phyloP scores from a whole-genome alignment of 352 stramenopile species.

The Phytopythium chamaehyphon region DNA sequence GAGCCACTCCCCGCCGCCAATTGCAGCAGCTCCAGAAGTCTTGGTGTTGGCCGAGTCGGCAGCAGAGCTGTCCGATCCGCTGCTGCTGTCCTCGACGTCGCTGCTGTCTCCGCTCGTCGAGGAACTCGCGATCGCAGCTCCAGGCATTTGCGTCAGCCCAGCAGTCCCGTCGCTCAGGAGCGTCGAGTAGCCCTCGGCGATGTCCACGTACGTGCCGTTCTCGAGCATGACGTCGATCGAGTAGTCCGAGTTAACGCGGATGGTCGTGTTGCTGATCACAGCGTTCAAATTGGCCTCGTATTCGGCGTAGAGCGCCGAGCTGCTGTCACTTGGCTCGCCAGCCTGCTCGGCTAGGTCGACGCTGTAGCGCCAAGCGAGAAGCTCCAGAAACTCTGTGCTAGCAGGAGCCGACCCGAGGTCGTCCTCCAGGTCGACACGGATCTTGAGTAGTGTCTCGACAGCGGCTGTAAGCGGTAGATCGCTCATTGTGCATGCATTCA shows the following conservation, averaged over 20 bases:
- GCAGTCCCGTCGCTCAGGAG: slow-evolving; percentile 1
- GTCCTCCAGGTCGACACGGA: slow-evolving; percentile 36
- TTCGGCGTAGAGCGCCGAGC: slow-evolving; percentile 34
- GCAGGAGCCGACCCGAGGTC: slow-evolving; percentile 18
- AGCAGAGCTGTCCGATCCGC: neutral
- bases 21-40: neutral
- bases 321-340: slow-evolving; percentile 32
- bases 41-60: slow-evolving; percentile 5
- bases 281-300: slow-evolving; percentile 39
- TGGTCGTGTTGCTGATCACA: slow-evolving; percentile 18
- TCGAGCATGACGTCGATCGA: slow-evolving; percentile 21
- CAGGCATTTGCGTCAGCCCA: neutral
- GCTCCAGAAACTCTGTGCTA: slow-evolving; percentile 24
- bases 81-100: neutral
- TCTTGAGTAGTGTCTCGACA: slow-evolving; percentile 58
- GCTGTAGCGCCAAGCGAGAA: slow-evolving; percentile 43
- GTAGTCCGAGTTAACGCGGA: slow-evolving; percentile 28
- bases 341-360: slow-evolving; percentile 41
- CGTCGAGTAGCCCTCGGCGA: slow-evolving; percentile 13
- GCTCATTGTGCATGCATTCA: slow-evolving; percentile 47
- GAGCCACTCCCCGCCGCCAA: neutral
- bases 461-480: slow-evolving; percentile 42
- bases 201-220: slow-evolving; percentile 24
- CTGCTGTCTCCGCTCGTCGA: neutral
- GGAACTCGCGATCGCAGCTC: neutral